Evolutionary conservation across 345 rosid genomes (phyloP), one percentile per base, ranked within the genome.

Genomic region (Nasturtium officinale): DNA sequence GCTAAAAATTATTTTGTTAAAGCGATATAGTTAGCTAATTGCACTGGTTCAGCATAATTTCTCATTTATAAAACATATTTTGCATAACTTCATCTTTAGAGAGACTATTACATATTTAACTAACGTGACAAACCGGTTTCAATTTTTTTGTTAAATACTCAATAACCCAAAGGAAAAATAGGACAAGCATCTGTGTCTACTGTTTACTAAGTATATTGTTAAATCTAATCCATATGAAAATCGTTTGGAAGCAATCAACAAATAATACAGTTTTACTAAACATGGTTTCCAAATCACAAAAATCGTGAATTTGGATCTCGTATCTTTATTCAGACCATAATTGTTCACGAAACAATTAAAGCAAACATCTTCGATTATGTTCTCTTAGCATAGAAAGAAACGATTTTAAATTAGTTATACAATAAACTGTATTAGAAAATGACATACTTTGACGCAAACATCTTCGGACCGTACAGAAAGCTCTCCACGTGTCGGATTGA

Each of bases 361-460:
- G 59, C 65, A 76, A 54, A 17, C 43, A 76, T 46, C 75, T 45
- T 76, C 69, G 71, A 76, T 69, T 62, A 54, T 69, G 71, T 69
- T 53, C 75, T 61, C 71, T 62, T 69, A 25, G 53, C 75, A 69
- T 62, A 76, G 54, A 62, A 62, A 33, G 52, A 75, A 75, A 32
- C 12, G n/a, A 33, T 53, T 45, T 21, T 6, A 47, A 68, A 68
- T 43, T 10, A 56, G 3, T 7, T 52, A 68, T 15, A 35, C 23
- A 32, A 6, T 12, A 11, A 20, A 40, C 40, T 54, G 18, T 20
- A 75, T 5, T 76, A 61, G 52, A 62, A 61, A 69, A 37, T 55
- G 28, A 17, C 20, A 62, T 61, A 76, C 9, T 61, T 76, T 55
- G 71, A 69, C 75, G 60, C 37, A 63, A 55, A 25, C 60, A 18